These are phyloP conservation scores for Graphiopsis chlorocephala DNA, from an alignment of 2,329 filamentous ascomycete species.

Conservation along the genomic window DNA sequence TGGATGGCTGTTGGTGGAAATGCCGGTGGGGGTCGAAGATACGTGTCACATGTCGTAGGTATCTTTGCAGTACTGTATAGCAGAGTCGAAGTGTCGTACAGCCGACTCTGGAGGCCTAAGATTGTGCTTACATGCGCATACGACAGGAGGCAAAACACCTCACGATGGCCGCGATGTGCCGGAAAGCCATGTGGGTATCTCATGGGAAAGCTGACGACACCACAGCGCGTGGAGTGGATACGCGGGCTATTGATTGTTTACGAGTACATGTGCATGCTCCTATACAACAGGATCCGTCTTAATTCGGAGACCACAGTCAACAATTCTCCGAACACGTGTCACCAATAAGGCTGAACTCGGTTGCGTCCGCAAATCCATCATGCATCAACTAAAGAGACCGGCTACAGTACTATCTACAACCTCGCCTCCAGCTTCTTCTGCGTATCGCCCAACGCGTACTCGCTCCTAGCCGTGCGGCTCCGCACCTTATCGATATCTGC, in stretches of 20 bases:
- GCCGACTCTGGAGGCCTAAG: neutral
- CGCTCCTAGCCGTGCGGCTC: slow-evolving; percentile 63
- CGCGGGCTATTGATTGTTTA: neutral
- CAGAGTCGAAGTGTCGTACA: neutral
- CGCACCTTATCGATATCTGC: slow-evolving; percentile 68
- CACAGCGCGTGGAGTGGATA: neutral
- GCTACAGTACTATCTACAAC: slow-evolving; percentile 46
- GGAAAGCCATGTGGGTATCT: slow-evolving; percentile 7
- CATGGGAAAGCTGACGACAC: slow-evolving; percentile 8
- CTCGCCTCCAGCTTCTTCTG: slow-evolving; percentile 68
- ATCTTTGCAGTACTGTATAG: neutral
- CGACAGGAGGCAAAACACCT: neutral
- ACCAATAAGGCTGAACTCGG: neutral
- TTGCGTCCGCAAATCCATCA: neutral
- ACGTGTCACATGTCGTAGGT: neutral
- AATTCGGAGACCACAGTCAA: neutral
- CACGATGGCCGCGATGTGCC: neutral
- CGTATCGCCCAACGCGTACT: slow-evolving; percentile 77
- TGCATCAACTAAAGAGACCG: neutral
- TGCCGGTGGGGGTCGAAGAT: neutral
- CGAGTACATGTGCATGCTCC: neutral
- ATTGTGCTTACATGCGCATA: neutral
- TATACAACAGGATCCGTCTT: neutral
- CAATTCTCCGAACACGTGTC: neutral
- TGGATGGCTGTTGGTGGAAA: neutral